Conservation (phyloP, 1,284 basidiomycete species). For the Paramarasmius palmivorus region DNA sequence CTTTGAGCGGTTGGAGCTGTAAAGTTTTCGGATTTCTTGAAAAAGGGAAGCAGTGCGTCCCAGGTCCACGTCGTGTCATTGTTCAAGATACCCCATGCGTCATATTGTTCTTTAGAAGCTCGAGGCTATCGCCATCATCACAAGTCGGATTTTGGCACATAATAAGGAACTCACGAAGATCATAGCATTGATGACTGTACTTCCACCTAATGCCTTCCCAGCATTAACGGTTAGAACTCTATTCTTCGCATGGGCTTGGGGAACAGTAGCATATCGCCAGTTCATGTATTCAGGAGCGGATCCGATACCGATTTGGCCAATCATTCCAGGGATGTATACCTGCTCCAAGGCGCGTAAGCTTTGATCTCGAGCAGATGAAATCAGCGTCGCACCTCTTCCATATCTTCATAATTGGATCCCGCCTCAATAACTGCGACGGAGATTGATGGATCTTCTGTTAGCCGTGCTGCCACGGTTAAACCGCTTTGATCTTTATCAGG, state of each 20-base stretch:
- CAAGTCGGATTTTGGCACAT: too few species aligned
- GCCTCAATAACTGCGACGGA: constrained; percentile 17
- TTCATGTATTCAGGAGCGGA: constrained; percentile 27
- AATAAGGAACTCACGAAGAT: constrained; percentile 22
- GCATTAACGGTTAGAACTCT: constrained; percentile 25
- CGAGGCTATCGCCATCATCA: constrained; percentile 29
- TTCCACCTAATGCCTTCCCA: constrained; percentile 32
- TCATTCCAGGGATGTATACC: constrained; percentile 31
- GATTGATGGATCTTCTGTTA: constrained; percentile 14
- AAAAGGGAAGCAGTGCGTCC: constrained; percentile 29
- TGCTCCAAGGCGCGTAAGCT: too few species aligned
- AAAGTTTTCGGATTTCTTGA: constrained; percentile 30
- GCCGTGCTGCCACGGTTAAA: constrained; percentile 18
- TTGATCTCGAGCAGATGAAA: too few species aligned
- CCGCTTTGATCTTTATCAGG: constrained; percentile 11
- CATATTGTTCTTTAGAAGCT: constrained; percentile 30
- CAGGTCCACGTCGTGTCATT: constrained; percentile 31
- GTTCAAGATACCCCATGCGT: constrained; percentile 29
- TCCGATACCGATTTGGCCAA: constrained; percentile 28
- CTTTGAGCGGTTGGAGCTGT: constrained; percentile 24
- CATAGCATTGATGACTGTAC: constrained; percentile 31
- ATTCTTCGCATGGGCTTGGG: constrained; percentile 25
- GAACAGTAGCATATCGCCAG: constrained; percentile 27
- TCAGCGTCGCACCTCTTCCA: constrained; percentile 24
- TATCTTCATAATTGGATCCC: constrained; percentile 24